Conservation (phyloP, 2,329 filamentous ascomycete species). For the Epichloe typhina region DNA sequence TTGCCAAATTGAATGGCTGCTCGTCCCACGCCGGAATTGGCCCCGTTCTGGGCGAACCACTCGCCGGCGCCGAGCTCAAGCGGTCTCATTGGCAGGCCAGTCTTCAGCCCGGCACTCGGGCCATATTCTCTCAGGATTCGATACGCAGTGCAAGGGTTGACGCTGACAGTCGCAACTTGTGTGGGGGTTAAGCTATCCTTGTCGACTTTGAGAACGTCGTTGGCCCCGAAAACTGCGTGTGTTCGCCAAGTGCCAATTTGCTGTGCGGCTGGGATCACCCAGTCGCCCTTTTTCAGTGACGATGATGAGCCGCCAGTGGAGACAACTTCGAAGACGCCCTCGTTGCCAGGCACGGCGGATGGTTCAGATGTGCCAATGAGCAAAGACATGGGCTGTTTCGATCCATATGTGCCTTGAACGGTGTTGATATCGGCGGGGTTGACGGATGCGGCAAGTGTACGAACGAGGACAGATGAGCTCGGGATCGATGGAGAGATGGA, state of each 20-base stretch:
- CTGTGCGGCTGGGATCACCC: slow-evolving; percentile 77
- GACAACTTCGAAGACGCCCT: slow-evolving; percentile 86
- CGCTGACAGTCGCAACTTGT: slow-evolving; percentile 76
- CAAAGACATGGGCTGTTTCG: slow-evolving; percentile 64
- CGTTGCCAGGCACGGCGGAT: slow-evolving; percentile 73
- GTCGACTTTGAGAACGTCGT: slow-evolving; percentile 54
- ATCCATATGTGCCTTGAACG: slow-evolving; percentile 91
- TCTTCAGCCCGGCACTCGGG: slow-evolving; percentile 29
- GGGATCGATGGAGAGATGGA: slow-evolving; percentile 67
- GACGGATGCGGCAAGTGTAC: slow-evolving; percentile 80
- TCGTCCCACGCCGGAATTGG: slow-evolving; percentile 84
- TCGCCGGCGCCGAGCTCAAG: slow-evolving; percentile 45
- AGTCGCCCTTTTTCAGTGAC: slow-evolving; percentile 61
- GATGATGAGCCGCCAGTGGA: slow-evolving; percentile 45
- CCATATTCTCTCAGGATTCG: slow-evolving; percentile 79
- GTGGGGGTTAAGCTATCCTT: slow-evolving; percentile 56
- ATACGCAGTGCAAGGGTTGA: slow-evolving; percentile 92
- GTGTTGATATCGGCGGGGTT: slow-evolving; percentile 98
- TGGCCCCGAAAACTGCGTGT: slow-evolving; percentile 55
- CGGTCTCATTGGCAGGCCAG: slow-evolving; percentile 31
- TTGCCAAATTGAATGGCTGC: slow-evolving; percentile 79
- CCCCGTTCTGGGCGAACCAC: slow-evolving; percentile 96
- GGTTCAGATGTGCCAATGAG: slow-evolving; percentile 64
- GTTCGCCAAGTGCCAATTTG: slow-evolving; percentile 93
- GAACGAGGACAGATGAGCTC: slow-evolving; percentile 53